phyloP scores from a whole-genome alignment of 768 basidiomycete genomes.

The Trametopsis cervina region DNA sequence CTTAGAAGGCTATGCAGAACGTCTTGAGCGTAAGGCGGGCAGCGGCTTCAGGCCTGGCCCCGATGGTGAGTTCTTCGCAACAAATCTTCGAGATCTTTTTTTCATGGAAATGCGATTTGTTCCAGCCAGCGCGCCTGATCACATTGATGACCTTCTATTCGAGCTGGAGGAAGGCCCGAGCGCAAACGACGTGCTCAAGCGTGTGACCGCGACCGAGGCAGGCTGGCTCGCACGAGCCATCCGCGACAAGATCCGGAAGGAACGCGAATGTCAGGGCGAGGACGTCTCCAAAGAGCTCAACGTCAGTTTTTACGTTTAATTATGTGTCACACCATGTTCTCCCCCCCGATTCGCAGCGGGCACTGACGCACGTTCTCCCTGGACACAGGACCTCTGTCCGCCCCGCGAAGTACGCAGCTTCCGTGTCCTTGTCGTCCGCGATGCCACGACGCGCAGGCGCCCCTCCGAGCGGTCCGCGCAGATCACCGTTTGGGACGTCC shows the following conservation, averaged over 20 bases:
- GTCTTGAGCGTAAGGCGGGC: slow-evolving; percentile 53
- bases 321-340: neutral
- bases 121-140: slow-evolving; percentile 25
- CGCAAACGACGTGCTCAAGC: slow-evolving; percentile 33
- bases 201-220: slow-evolving; percentile 39
- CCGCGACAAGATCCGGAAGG: slow-evolving; percentile 38
- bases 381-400: slow-evolving; percentile 52
- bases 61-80: slow-evolving; percentile 10
- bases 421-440: slow-evolving; percentile 63
- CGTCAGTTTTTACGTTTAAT: slow-evolving; percentile 34
- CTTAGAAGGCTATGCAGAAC: slow-evolving; percentile 58
- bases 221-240: slow-evolving; percentile 58
- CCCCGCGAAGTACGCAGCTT: slow-evolving; percentile 71
- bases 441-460: slow-evolving; percentile 46
- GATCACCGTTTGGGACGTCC: slow-evolving; percentile 80
- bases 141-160: slow-evolving; percentile 47
- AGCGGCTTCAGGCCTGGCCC: slow-evolving; percentile 27
- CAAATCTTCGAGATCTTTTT: slow-evolving; percentile 36
- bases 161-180: slow-evolving; percentile 49
- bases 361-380: neutral
- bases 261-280: slow-evolving; percentile 41
- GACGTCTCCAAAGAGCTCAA: slow-evolving; percentile 71
- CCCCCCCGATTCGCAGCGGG: too few species aligned
- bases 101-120: too few species aligned
- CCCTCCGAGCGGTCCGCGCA: slow-evolving; percentile 58